phyloP scores from a whole-genome alignment of 2,329 filamentous ascomycete genomes.

The Colletotrichum navitas region DNA sequence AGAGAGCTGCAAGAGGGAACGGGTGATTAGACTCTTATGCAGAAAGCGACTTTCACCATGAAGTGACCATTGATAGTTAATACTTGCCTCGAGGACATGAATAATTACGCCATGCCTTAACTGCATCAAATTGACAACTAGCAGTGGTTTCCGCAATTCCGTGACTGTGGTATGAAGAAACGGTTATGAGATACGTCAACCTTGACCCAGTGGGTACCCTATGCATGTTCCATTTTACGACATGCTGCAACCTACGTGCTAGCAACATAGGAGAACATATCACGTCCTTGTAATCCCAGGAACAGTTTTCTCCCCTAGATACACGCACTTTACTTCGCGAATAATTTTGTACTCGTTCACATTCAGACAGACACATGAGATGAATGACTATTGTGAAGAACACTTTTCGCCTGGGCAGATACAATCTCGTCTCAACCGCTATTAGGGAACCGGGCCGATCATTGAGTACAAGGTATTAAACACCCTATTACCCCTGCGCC shows the following conservation, averaged over 20 bases:
- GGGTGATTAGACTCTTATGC: neutral
- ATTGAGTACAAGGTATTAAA: neutral
- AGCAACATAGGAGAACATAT: no score
- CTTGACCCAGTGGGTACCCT: neutral
- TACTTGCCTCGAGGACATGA: neutral
- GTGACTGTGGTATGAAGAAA: neutral
- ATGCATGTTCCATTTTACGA: neutral
- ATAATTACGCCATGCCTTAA: neutral
- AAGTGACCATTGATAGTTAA: neutral
- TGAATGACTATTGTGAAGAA: neutral
- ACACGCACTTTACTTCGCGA: neutral
- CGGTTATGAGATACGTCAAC: neutral
- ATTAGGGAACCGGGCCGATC: neutral
- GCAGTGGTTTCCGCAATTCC: neutral
- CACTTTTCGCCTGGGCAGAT: neutral
- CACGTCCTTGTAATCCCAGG: neutral
- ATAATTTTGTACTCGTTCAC: neutral
- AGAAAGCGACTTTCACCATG: neutral
- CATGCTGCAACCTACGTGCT: no score
- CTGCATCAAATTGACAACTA: neutral
- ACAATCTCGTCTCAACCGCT: no score
- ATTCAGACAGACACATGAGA: no score
- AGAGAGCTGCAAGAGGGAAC: neutral
- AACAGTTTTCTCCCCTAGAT: neutral
- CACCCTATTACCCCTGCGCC: neutral